Conservation (phyloP, 2,329 filamentous ascomycete genomes). For the Beauveria rudraprayagi region DNA sequence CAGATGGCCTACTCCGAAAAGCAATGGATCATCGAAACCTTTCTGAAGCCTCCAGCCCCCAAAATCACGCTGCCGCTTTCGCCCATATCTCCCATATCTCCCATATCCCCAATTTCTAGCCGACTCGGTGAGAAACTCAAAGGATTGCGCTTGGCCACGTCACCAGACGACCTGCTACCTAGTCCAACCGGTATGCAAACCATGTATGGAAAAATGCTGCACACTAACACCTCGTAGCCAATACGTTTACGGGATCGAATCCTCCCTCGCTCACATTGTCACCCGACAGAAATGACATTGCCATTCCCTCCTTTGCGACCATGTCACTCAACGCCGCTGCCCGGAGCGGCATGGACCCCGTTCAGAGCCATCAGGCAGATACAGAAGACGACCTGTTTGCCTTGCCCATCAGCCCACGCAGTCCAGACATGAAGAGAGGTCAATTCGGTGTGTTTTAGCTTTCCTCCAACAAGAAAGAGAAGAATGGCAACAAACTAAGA, state of each 20-base stretch:
- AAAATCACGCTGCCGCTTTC: constrained; percentile 35
- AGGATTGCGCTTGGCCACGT: constrained; percentile 71
- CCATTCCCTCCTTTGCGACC: constrained; percentile 28
- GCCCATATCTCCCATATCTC: constrained; percentile 58
- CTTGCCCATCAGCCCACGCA: constrained; percentile 75
- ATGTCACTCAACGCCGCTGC: constrained; percentile 28
- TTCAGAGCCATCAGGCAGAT: constrained; percentile 17
- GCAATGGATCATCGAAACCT: constrained; percentile 78
- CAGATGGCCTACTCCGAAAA: constrained; percentile 79
- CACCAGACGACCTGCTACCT: constrained; percentile 53
- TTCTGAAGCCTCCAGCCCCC: constrained; percentile 30
- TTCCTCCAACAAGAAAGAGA: background rate
- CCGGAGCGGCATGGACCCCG: constrained; percentile 16
- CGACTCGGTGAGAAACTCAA: constrained; percentile 71
- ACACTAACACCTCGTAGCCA: constrained; percentile 18
- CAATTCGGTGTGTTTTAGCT: constrained; percentile 55
- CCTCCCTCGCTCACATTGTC: constrained; percentile 27
- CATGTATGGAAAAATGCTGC: constrained; percentile 13
- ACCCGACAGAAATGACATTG: constrained; percentile 25
- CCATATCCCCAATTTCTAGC: constrained; percentile 56
- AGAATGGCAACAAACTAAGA: background rate
- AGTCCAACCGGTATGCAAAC: constrained; percentile 41
- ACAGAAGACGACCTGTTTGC: constrained; percentile 77
- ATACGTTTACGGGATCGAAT: constrained; percentile 26
- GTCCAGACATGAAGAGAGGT: constrained; percentile 76